Base-by-base conservation (phyloP, 179 eudicot genomes). In the Silene vulgaris region DNA sequence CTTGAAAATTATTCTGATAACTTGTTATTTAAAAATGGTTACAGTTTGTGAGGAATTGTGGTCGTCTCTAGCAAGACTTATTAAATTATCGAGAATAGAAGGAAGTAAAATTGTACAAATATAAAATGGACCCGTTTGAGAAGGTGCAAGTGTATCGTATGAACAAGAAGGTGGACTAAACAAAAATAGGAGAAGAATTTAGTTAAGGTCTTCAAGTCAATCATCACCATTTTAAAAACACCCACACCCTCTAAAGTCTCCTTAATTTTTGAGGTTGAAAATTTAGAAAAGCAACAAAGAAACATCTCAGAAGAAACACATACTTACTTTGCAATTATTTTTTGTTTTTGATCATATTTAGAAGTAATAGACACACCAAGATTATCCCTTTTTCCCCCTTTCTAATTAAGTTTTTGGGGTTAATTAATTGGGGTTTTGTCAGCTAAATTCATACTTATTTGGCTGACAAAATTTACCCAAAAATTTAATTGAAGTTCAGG, bases 111-210 rank as follows among this genome's bases (percentile, higher is more conserved):
- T 30, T 2, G 1, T 37, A 40, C 48, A 40, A 40, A 40, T 8
- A 40, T 8, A 40, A 8, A 45, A 73, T 66, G 81, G 74, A 67
- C 81, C 81, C 74, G n/a, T 78, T 73, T 40, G 59, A 43, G 75
- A 67, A 56, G 74, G 52, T 67, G 77, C 73, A 57, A 37, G 68
- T 56, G 13, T 52, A 61, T 16, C 59, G 13, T 52, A 61, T 16
- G 65, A 64, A 66, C 54, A 63, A 8, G 59, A 80, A 75, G 69
- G 32, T 71, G 13, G 63, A 69, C 57, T 45, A 3, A n/a, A n/a
- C n/a, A 20, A 48, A 21, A 20, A 45, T 23, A 71, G 26, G 1
- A 5, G 62, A 50, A 71, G 74, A 71, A 50, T 71, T 69, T 68
- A 17, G 16, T 26, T 52, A 48, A 50, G 17, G 74, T 71, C 74